Percentiles rank a stretch among this genome's conserved stretches.
phyloP scores from a whole-genome alignment of 352 stramenopile species.

The Phytophthora parvispora region DNA sequence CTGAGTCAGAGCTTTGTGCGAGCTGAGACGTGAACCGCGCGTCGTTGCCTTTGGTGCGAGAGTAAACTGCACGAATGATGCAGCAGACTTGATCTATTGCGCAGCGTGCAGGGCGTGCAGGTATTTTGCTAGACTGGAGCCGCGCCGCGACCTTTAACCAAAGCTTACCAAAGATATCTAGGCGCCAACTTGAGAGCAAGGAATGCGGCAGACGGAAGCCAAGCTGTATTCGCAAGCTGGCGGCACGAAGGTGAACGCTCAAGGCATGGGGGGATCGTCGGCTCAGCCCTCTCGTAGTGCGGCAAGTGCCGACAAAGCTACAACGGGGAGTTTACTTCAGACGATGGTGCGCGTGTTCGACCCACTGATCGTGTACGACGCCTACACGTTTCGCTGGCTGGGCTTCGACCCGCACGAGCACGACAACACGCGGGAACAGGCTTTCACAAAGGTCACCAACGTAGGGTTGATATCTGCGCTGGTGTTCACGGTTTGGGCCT shows the following conservation, averaged over 20 bases:
- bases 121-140: no score
- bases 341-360: slow-evolving; percentile 28
- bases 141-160: not conserved
- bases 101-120: no score
- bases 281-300: not conserved
- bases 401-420: slow-evolving; percentile 36
- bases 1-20: not conserved
- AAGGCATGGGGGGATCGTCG: not conserved
- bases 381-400: slow-evolving; percentile 48
- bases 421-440: slow-evolving; percentile 37
- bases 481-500: slow-evolving; percentile 32
- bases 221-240: not conserved
- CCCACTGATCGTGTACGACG: slow-evolving; percentile 36
- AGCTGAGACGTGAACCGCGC: not conserved
- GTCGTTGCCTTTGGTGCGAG: not conserved
- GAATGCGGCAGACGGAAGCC: not conserved
- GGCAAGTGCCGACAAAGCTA: not conserved
- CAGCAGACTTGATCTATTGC: no score
- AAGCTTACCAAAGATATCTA: not conserved
- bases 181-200: not conserved
- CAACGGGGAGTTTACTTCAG: not conserved
- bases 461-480: slow-evolving; percentile 39
- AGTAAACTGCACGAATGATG: not conserved
- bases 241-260: not conserved
- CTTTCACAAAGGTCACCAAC: slow-evolving; percentile 44